Percentiles rank a stretch among this genome's conserved stretches.
Conservation (phyloP, 1,284 basidiomycete genomes). For the Apiotrichum gracile region DNA sequence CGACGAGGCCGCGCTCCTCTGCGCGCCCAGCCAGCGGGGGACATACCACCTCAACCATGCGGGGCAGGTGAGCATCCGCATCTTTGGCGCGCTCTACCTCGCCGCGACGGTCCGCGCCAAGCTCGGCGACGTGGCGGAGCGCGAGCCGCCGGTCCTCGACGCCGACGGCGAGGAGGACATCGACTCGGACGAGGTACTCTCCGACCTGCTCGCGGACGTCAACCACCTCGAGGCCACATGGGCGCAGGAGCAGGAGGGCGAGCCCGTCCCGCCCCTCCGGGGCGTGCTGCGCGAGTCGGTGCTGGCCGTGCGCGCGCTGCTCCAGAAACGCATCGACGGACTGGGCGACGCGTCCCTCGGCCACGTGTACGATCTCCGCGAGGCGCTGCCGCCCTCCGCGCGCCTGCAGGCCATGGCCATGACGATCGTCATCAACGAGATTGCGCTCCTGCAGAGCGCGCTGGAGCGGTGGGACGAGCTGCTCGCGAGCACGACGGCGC, state of each 20-base stretch:
- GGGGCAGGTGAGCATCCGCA: conserved; percentile 19
- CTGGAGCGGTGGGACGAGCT: conserved; percentile 31
- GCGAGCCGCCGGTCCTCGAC: neutral
- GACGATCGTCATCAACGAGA: conserved; percentile 38
- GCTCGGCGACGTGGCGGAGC: neutral
- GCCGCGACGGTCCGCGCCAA: neutral
- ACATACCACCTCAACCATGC: conserved; percentile 23
- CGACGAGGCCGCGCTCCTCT: conserved; percentile 8
- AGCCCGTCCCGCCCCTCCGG: neutral
- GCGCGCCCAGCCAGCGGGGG: neutral
- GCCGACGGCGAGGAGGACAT: neutral
- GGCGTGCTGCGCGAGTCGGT: neutral
- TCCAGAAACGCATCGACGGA: conserved; percentile 12
- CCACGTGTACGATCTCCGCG: conserved; percentile 25
- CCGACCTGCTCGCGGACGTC: neutral
- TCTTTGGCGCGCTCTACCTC: conserved; percentile 17
- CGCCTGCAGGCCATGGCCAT: conserved; percentile 33
- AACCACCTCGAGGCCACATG: conserved; percentile 6
- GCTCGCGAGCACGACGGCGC: neutral
- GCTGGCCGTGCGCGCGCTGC: conserved; percentile 1
- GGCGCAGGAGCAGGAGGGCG: conserved; percentile 1
- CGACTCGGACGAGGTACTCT: neutral
- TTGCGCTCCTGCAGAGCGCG: conserved; percentile 30
- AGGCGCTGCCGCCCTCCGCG: conserved; percentile 14
- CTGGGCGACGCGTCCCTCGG: conserved; percentile 19